phyloP scores from a whole-genome alignment of 1,139 yeast species.

The Blastobotrys malaysiensis region DNA sequence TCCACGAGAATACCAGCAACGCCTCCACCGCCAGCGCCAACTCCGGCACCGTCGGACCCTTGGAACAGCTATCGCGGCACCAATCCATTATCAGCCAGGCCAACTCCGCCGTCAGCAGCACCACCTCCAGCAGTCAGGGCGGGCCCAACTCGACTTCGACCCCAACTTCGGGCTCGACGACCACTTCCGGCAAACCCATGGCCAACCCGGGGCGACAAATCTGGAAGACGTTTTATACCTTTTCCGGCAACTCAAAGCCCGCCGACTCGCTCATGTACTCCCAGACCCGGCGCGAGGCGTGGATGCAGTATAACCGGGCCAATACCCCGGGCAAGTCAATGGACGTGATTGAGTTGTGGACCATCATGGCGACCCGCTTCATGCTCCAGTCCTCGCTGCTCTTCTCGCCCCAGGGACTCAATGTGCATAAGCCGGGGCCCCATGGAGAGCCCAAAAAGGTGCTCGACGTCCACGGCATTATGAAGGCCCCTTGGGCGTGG shows the following conservation, averaged over 20 bases:
- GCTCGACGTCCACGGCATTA: slow-evolving; percentile 32
- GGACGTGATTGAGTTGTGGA: slow-evolving; percentile 31
- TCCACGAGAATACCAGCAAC: neutral
- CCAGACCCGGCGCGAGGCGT: slow-evolving; percentile 31
- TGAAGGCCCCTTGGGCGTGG: slow-evolving; percentile 38
- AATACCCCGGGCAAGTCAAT: slow-evolving; percentile 13
- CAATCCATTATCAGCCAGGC: neutral
- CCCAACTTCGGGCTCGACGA: neutral
- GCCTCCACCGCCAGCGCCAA: neutral
- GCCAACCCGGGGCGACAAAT: slow-evolving; percentile 2
- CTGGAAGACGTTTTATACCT: slow-evolving; percentile 26
- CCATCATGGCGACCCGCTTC: slow-evolving; percentile 30
- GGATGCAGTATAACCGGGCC: slow-evolving; percentile 25
- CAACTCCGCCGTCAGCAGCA: neutral
- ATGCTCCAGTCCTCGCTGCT: slow-evolving; percentile 22
- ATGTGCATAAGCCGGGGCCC: slow-evolving; percentile 2
- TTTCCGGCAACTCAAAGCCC: slow-evolving; percentile 24
- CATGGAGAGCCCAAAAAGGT: slow-evolving; percentile 13
- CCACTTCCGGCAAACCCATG: neutral
- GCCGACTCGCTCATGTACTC: slow-evolving; percentile 32
- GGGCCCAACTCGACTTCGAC: neutral
- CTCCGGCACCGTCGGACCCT: neutral
- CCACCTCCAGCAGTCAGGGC: neutral
- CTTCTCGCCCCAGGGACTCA: slow-evolving; percentile 15
- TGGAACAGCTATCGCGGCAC: neutral